These are phyloP conservation scores for Blepharisma stoltei DNA, from an alignment of 73 alveolate genomes.

Conservation along the genomic window DNA sequence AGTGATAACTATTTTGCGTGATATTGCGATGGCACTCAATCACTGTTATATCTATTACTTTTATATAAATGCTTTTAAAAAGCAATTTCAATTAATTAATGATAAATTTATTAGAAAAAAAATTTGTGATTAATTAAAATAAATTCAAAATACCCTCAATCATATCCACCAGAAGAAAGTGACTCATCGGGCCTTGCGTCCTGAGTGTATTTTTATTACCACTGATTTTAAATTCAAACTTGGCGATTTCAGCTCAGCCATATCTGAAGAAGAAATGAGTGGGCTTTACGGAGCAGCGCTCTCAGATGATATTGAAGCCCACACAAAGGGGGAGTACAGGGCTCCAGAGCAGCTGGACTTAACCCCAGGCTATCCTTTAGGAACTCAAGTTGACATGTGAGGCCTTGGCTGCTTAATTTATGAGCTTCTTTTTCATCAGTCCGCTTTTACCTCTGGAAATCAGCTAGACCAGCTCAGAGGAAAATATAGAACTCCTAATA, in stretches of 20 bases:
- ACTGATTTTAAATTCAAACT: neutral
- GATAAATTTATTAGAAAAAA: too few relatives aligned
- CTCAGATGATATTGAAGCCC: neutral
- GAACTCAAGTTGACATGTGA: neutral
- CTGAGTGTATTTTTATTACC: neutral
- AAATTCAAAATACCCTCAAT: too few relatives aligned
- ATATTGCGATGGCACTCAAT: neutral
- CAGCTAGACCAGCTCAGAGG: constrained; percentile 13
- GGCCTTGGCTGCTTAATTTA: neutral
- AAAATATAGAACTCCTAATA: neutral
- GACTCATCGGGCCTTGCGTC: neutral
- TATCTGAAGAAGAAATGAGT: neutral
- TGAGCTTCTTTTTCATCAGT: neutral
- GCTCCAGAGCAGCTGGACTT: constrained; percentile 27
- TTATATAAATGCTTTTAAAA: too few relatives aligned
- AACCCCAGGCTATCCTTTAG: neutral
- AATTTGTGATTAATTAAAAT: too few relatives aligned
- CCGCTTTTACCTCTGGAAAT: neutral
- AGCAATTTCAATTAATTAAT: too few relatives aligned
- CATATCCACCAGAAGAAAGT: neutral
- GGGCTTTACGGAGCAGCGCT: neutral
- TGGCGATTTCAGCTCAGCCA: neutral
- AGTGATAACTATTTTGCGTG: neutral
- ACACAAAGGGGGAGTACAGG: neutral
- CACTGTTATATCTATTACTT: too few relatives aligned